These are phyloP conservation scores for Solanum pinnatisectum DNA, from an alignment of 257 asterid species.

Conservation along the genomic window DNA sequence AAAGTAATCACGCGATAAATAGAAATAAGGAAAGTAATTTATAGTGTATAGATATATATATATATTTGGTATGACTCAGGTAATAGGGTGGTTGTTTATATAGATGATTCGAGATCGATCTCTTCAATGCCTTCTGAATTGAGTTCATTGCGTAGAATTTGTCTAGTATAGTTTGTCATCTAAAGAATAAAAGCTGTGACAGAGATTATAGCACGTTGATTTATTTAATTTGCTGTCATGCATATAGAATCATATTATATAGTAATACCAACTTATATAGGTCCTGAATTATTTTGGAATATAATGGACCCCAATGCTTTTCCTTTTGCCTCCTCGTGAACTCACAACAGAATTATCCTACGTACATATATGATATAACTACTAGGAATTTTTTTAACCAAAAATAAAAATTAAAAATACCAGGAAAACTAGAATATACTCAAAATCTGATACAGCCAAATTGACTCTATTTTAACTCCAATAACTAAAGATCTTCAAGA, in stretches of 20 bases:
- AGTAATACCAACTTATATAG: neutral
- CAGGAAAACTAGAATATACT: neutral
- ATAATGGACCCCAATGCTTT: conserved; percentile 8
- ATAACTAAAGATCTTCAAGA: neutral
- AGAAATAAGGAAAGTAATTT: neutral
- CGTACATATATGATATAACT: neutral
- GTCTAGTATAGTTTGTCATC: fast-evolving
- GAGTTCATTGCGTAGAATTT: fast-evolving
- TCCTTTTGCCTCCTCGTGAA: conserved; percentile 26
- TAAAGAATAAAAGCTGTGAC: neutral
- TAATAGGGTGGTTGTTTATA: too few species aligned
- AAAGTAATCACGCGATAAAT: neutral
- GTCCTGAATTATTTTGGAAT: conserved; percentile 2
- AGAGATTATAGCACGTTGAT: neutral
- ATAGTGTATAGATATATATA: too few species aligned
- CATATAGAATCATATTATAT: neutral
- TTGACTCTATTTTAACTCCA: neutral
- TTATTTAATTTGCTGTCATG: neutral
- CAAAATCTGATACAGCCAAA: neutral
- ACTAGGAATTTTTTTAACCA: neutral
- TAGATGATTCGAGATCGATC: neutral
- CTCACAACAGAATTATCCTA: neutral
- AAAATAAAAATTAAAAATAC: too few species aligned
- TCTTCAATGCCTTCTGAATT: too few species aligned
- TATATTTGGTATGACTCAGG: too few species aligned